Evolutionary conservation across 2,329 filamentous ascomycete genomes (phyloP).

Genomic region (Aaosphaeria pasadenensis): DNA sequence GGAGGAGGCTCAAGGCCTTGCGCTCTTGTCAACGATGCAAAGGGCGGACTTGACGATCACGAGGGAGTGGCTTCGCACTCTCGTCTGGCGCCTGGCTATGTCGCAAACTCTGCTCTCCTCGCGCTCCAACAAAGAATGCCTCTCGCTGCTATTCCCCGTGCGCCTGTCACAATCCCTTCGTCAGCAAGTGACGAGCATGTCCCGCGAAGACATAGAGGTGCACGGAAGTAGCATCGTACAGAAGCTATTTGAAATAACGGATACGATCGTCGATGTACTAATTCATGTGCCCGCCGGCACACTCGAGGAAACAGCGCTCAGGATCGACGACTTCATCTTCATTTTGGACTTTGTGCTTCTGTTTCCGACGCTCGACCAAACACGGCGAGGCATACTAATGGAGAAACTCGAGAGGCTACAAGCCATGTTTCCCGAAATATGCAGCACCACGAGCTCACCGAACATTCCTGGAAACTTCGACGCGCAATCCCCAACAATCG

Average conservation of each 20-base stretch:
- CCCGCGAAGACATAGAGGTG: conserved; percentile 49
- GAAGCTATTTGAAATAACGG: conserved; percentile 60
- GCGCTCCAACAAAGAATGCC: conserved; percentile 30
- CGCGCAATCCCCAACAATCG: conserved; percentile 22
- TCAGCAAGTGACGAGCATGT: conserved; percentile 41
- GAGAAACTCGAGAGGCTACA: conserved; percentile 41
- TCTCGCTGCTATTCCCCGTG: conserved; percentile 47
- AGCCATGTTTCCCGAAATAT: conserved; percentile 33
- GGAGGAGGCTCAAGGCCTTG: conserved; percentile 36
- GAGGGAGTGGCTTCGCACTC: conserved; percentile 48
- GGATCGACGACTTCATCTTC: conserved; percentile 55
- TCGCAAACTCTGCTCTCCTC: conserved; percentile 46
- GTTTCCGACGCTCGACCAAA: conserved; percentile 48
- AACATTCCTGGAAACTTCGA: conserved; percentile 23
- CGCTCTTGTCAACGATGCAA: conserved; percentile 42
- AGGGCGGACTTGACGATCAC: conserved; percentile 51
- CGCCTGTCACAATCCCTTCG: conserved; percentile 44
- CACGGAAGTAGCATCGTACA: conserved; percentile 57
- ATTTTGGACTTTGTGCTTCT: conserved; percentile 51
- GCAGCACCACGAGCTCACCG: conserved; percentile 29
- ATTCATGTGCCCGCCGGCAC: conserved; percentile 50
- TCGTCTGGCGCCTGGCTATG: conserved; percentile 51
- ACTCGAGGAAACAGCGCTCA: conserved; percentile 45
- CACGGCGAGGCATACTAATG: conserved; percentile 44
- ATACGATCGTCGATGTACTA: conserved; percentile 58